Evolutionary conservation across 768 basidiomycete genomes (phyloP), one percentile per base, ranked within the genome.

Genomic region (Tricholomella constricta): DNA sequence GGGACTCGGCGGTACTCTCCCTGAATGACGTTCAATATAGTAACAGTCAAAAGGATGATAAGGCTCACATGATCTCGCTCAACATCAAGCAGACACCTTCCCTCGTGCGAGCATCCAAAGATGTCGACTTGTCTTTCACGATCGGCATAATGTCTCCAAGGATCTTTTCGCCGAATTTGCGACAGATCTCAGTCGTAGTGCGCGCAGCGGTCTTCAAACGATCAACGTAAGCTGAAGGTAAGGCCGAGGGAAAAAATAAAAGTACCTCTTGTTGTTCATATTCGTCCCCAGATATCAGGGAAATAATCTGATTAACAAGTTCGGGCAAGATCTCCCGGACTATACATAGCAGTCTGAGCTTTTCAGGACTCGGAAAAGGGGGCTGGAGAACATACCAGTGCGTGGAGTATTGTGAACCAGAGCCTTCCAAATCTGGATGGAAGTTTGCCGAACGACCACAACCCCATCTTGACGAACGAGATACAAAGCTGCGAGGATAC

Each of bases 391-490:
- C 44, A 51, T 65, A 93, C 93, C 88, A 58, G 94, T 96, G 40
- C 88, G 79, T 5, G 93, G 94, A 0, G 94, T 96, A 62, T 96
- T 98, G 67, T 93, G 84, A 9, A 99, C 95, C 57, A 98, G 78
- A 4, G 94, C 96, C 72, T 98, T 98, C 97, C 97, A 99, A 58
- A 98, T 97, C 52, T 93, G 93, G 40, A 96, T 83, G 0, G 95
- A 91, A 2, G 93, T 85, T 66, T 93, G 91, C 35, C 96, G 85
- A 32, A 98, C 95, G 40, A 86, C 81, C 36, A 83, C 85, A 59
- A 97, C 91, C 11, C 90, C 80, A 69, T 98, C 97, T 68, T 98
- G 96, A 41, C 95, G 86, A 48, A 94, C 91, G 58, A 98, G 78
- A 69, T 95, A 99, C 48, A 99, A 71, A 2, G 89, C 89, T 6